phyloP scores from a whole-genome alignment of 2,329 filamentous ascomycete genomes.

The Exophiala aquamarina region DNA sequence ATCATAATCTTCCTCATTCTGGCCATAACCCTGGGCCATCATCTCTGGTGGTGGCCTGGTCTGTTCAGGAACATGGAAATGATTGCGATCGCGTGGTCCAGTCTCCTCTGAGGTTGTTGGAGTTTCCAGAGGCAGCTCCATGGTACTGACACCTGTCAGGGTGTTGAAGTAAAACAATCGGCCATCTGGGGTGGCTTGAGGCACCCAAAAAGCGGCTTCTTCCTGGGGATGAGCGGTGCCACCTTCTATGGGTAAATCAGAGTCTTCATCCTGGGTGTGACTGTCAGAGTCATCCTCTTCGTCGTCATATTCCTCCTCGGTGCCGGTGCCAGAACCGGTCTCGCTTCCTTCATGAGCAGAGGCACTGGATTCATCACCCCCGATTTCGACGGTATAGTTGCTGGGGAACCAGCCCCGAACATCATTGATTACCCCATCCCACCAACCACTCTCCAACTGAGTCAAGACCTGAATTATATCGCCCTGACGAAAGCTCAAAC shows the following conservation, averaged over 20 bases:
- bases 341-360: constrained; percentile 51
- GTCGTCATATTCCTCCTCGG: constrained; percentile 63
- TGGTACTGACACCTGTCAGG: constrained; percentile 89
- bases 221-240: constrained; percentile 67
- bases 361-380: constrained; percentile 50
- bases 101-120: constrained; percentile 77
- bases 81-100: constrained; percentile 84
- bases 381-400: constrained; percentile 94
- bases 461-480: constrained; percentile 99
- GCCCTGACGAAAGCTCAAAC: constrained; percentile 92
- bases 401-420: constrained; percentile 98
- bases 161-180: constrained; percentile 98
- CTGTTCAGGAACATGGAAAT: constrained; percentile 83
- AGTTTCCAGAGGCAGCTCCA: constrained; percentile 91
- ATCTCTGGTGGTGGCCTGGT: constrained; percentile 87
- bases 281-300: constrained; percentile 68
- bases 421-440: constrained; percentile 97
- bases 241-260: constrained; percentile 68
- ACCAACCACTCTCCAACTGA: constrained; percentile 97
- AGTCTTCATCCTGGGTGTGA: constrained; percentile 62
- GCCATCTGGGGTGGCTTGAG: constrained; percentile 91
- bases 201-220: constrained; percentile 96
- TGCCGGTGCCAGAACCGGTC: constrained; percentile 47
- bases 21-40: constrained; percentile 75
- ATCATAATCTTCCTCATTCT: constrained; percentile 83